Evolutionary conservation across 2,329 filamentous ascomycete species (phyloP), one percentile per base, ranked within the genome.

Genomic region (Calonectria fujianensis): DNA sequence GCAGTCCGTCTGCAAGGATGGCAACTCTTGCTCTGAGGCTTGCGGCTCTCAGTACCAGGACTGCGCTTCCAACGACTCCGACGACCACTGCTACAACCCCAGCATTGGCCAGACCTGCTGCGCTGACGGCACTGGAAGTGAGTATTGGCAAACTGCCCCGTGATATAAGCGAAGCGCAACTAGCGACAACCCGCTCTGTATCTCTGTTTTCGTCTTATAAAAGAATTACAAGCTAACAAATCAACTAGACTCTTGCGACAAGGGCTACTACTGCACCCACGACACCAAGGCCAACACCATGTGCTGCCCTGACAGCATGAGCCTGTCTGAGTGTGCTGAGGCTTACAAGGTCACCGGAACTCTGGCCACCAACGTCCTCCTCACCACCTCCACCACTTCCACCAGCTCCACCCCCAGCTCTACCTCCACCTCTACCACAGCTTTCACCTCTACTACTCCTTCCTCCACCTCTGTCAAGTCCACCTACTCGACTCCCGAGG

Each of bases 221-320:
- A 37, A 27, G 65, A 72, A 35, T 48, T 16, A 16, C 59, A 71
- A 31, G 41, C 79, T 80, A 65, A 80, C 74, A 8, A 31, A 18
- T 2, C 14, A 35, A 7, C 35, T 68, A 92, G 91, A 91, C 83
- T 90, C 91, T 39, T 93, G 92, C 82, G 88, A 91, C 39, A 82
- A 84, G 20, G 91, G 90, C 65, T 93, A 90, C 86, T 93, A 90
- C 87, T 93, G 92, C 86, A 88, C 90, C n/a, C 86, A 88, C 77
- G 88, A 92, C 81, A 82, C 84, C 68, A 79, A 83, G 57, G 83
- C 84, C 69, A 85, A 87, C 72, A 92, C 91, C 41, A 89, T 89
- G 86, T 93, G 92, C 87, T 93, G 92, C 84, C 90, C 91, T 52
- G 84, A 92, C 54, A 86, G 85, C 75, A 86, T 90, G 86, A 86